Base-by-base conservation (phyloP, 2,329 filamentous ascomycete species). In the Coleophoma eucalyptorum region DNA sequence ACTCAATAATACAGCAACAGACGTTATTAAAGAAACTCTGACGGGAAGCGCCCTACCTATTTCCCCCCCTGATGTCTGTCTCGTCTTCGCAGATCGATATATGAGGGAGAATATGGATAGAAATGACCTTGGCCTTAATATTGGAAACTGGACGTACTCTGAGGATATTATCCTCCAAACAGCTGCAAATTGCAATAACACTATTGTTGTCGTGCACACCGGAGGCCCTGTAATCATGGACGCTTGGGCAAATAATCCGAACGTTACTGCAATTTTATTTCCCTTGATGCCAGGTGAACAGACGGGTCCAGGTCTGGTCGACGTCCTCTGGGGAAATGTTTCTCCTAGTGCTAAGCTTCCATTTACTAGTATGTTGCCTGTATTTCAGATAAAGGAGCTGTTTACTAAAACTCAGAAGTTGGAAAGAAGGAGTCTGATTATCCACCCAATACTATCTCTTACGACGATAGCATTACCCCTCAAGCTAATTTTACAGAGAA, bases 1-100 rank as follows among this genome's bases (percentile, higher is more conserved):
- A 10, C 33, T 35, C 33, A 15, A 35, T n/a, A 78, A 90, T 55
- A 76, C 89, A 12, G 94, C 90, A 51, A 69, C 87, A 4, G 81
- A 86, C 1, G 81, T 87, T 58, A 79, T 81, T 56, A 87, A 87
- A n/a, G n/a, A n/a, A n/a, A n/a, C 62, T 77, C 76, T 6, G 88
- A 87, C 67, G 80, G 90, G 95, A 67, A 87, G 84, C 1, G 89
- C 80, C 56, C 58, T 65, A 16, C 63, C 62, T 1, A 62, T 62
- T 13, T 26, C 50, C 49, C 7, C 11, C 15, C 15, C 15, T 15
- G 48, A 12, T 3, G 33, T 11, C 19, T 20, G 15, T 32, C 7
- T 35, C 33, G 10, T 10, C 33, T 35, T 10, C 10, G 12, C 10
- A 34, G 7, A 50, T 45, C 49, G 33, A 50, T 19, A 37, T 3